A percentile compares a stretch with the other conserved stretches of the same genome.
Evolutionary conservation across 2,329 filamentous ascomycete genomes (phyloP).

Genomic region (Tricladium varicosporioides): DNA sequence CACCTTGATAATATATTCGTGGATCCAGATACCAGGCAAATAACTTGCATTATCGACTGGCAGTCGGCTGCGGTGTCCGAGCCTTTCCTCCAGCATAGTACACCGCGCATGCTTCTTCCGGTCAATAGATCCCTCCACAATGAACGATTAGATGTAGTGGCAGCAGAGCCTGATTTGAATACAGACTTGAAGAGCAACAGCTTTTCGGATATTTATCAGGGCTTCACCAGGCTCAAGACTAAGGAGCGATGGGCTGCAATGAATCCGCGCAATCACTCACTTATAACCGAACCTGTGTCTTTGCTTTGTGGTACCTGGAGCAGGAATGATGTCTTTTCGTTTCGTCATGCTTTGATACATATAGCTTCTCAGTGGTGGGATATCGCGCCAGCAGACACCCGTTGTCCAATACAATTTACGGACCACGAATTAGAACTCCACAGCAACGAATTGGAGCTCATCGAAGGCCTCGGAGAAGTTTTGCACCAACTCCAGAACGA

Average conservation of each 20-base stretch:
- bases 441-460: conserved; percentile 12
- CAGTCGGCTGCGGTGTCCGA: conserved; percentile 29
- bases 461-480: conserved; percentile 15
- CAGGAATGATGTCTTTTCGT: conserved; percentile 14
- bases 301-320: conserved; percentile 14
- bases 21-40: conserved; percentile 36
- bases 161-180: not conserved
- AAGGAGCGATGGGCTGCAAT: conserved; percentile 10
- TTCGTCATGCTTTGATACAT: conserved; percentile 2
- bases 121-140: not conserved
- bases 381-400: not conserved
- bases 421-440: conserved; percentile 15
- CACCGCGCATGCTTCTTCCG: conserved; percentile 16
- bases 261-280: not conserved
- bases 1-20: conserved; percentile 43
- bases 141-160: conserved; percentile 2
- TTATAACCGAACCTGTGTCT: conserved; percentile 11
- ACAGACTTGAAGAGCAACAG: conserved; percentile 4
- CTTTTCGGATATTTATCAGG: conserved; percentile 13
- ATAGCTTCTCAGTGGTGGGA: not conserved
- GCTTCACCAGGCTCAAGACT: conserved; percentile 9
- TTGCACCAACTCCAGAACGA: conserved; percentile 15
- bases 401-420: conserved; percentile 16
- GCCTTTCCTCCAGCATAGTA: conserved; percentile 13
- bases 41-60: conserved; percentile 42